A percentile compares a stretch with the other conserved stretches of the same genome.
Evolutionary conservation across 1,284 basidiomycete genomes (phyloP).

Genomic region (Macrocystidia cucumis): DNA sequence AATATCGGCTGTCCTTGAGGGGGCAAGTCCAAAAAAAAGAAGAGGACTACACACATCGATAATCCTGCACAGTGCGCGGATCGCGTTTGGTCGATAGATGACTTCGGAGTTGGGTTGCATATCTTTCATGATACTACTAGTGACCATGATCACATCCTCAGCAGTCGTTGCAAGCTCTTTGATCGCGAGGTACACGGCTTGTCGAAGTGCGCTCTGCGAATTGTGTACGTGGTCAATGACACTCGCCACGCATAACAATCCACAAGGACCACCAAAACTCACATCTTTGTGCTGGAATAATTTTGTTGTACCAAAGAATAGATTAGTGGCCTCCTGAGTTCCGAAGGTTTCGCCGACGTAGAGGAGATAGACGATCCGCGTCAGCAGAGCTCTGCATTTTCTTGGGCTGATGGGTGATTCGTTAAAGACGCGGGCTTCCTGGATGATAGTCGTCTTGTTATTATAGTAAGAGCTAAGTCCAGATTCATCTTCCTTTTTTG

Average conservation of each 20-base stretch:
- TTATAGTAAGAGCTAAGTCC: conserved; percentile 85
- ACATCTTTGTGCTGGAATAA: conserved; percentile 99
- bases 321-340: conserved; percentile 92
- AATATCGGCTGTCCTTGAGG: no score
- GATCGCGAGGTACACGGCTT: conserved; percentile 98
- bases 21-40: conserved; percentile 7
- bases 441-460: conserved; percentile 94
- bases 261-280: conserved; percentile 28
- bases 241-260: conserved; percentile 1
- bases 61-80: conserved; percentile 92
- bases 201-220: conserved; percentile 82
- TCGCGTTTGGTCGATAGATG: conserved; percentile 97
- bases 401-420: conserved; percentile 96
- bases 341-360: conserved; percentile 95
- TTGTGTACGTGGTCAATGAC: no score
- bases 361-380: conserved; percentile 93
- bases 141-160: conserved; percentile 99
- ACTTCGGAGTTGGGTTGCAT: conserved; percentile 99
- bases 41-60: conserved; percentile 74
- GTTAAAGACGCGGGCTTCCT: conserved; percentile 99
- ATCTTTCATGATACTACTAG: conserved; percentile 99
- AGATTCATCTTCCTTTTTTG: conserved; percentile 91
- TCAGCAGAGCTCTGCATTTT: conserved; percentile 95
- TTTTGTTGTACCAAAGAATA: conserved; percentile 99
- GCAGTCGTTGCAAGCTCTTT: conserved; percentile 96